Base-by-base conservation (phyloP, 2,329 filamentous ascomycete genomes). In the Colletotrichum sp. region DNA sequence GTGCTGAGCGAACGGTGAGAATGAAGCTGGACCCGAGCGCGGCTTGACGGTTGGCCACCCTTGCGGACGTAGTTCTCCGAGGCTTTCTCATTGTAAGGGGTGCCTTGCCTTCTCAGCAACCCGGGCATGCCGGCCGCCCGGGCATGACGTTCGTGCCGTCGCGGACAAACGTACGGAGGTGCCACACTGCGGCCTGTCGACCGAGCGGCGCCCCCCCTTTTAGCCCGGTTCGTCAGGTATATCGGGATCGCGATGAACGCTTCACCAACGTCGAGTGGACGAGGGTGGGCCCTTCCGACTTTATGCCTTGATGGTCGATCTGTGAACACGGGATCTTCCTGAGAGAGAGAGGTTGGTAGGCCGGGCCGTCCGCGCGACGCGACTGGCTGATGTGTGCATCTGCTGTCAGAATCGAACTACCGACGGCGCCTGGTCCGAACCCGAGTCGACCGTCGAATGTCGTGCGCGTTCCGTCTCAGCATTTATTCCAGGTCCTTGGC, bases 71-170 rank as follows among this genome's bases (percentile, higher is more conserved):
- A 27, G 66, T 34, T 64, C 58, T 59, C 47, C 27, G 21, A 63
- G n/a, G 8, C 33, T 47, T 16, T 33, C 3, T n/a, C 4, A 16
- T 21, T 27, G 13, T 67, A 61, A 29, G 71, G 71, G 34, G 34
- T 34, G 66, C 65, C 71, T 68, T 64, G 31, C 55, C 13, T 16
- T 8, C 11, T 16, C 8, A n/a, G 11, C 29, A 59, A 33, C 71
- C 57, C 71, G 67, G 61, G 38, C 54, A 73, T 43, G 67, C 71
- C 71, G 71, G 61, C 27, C 67, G 61, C 43, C 61, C 61, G 33
- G 67, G 31, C 67, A 65, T 66, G 27, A 73, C 43, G 55, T 71
- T 62, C 51, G 24, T 57, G 55, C 59, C 55, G 33, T 61, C n/a
- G 29, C 63, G 61, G 55, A n/a, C 33, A 62, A 66, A 62, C 43